A percentile compares a stretch with the other conserved stretches of the same genome.
Conservation (phyloP, 2,329 filamentous ascomycete species). For the Penicillium sp. region DNA sequence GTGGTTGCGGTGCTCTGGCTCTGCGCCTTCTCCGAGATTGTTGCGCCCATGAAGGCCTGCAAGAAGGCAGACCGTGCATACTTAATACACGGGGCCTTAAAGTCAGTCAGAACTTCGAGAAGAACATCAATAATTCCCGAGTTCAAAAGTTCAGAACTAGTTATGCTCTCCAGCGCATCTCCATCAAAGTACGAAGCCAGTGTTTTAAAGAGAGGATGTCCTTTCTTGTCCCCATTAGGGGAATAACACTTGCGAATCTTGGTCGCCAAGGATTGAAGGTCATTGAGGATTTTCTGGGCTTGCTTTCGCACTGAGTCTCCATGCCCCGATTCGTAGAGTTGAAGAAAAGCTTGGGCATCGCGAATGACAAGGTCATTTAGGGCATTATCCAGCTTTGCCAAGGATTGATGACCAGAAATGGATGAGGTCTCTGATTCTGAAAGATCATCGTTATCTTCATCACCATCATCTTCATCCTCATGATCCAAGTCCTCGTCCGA, state of each 20-base stretch:
- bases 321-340: conserved; percentile 76
- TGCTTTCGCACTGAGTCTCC: conserved; percentile 75
- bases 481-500: conserved; percentile 56
- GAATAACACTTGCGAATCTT: conserved; percentile 74
- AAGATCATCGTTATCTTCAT: conserved; percentile 50
- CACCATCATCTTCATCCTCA: conserved; percentile 54
- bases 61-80: conserved; percentile 80
- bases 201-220: conserved; percentile 67
- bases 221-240: conserved; percentile 44
- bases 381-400: conserved; percentile 46
- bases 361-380: conserved; percentile 72
- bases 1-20: conserved; percentile 69
- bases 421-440: conserved; percentile 69
- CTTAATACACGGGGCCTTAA: conserved; percentile 35
- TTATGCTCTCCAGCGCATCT: conserved; percentile 87
- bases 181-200: conserved; percentile 84
- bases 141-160: conserved; percentile 88
- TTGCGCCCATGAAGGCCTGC: conserved; percentile 84
- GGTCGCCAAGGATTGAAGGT: conserved; percentile 68
- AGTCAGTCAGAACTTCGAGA: conserved; percentile 76
- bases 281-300: conserved; percentile 71
- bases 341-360: conserved; percentile 79
- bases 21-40: conserved; percentile 60
- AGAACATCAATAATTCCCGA: conserved; percentile 86
- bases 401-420: conserved; percentile 42